Base-by-base conservation (phyloP, 1,284 basidiomycete genomes). In the Kwoniella shivajii region DNA sequence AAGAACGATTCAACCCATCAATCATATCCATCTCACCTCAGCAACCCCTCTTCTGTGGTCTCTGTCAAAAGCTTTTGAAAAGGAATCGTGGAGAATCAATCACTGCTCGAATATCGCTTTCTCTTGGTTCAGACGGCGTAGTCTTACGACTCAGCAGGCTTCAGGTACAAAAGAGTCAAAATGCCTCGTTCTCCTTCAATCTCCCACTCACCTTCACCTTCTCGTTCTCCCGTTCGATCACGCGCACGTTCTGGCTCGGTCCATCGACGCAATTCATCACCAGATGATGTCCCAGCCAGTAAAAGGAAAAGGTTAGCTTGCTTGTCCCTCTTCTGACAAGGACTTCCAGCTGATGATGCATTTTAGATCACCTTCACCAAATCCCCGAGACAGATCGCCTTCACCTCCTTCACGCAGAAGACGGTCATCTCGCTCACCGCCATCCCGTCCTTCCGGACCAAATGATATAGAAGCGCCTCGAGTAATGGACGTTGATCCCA, bases 401-500 rank as follows among this genome's bases (percentile, higher is more conserved):
- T 79, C 78, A 0, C 78, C 78, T 29, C 77, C 78, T 0, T 43
- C 66, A 1, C 73, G 69, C 37, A 68, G 78, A 18, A 67, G 74
- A 7, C 66, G 75, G 0, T 75, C 74, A 1, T 60, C 61, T n/a
- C 76, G 74, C 4, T 71, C 71, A 5, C 18, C 48, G 0, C 42
- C 48, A 0, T 6, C 26, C 2, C 18, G n/a, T 11, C 24, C 22
- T 4, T 50, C 43, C 20, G 59, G 50, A 22, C 59, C 49, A n/a
- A 63, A 56, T 50, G 54, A 55, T 29, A 61, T 84, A 34, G 81
- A 83, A 47, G 72, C 84, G 2, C 85, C 86, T 11, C 83, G 81
- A 65, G 84, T 91, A 10, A 76, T 77, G 24, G 90, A 92, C 75
- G 84, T 84, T n/a, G 89, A 92, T 73, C 89, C 89, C 3, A 80